Evolutionary conservation across 176 grass and related monocot genomes (phyloP).

Genomic region (Eleusine indica): DNA sequence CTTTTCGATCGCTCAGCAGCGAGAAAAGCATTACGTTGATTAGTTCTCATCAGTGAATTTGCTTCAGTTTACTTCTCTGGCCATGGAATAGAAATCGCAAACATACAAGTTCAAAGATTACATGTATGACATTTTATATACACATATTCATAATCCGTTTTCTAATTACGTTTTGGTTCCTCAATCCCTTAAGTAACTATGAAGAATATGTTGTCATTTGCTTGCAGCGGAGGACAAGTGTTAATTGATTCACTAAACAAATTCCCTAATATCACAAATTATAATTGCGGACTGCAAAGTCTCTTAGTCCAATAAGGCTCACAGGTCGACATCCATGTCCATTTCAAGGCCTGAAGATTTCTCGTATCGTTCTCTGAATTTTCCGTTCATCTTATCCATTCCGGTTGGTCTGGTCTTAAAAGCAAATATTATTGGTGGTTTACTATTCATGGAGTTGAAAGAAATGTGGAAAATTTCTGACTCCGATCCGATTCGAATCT

Average conservation of each 20-base stretch:
- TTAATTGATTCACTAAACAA: background rate
- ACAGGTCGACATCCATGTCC: background rate
- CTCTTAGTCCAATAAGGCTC: background rate
- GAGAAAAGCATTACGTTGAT: background rate
- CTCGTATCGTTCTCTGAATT: background rate
- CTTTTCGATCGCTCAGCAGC: no score
- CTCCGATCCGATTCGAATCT: no score
- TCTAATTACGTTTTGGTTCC: background rate
- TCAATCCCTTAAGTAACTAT: conserved; percentile 20
- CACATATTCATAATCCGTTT: background rate
- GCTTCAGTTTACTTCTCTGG: background rate
- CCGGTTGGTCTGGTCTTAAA: background rate
- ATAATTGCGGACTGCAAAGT: background rate
- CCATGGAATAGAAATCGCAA: background rate
- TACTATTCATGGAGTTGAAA: no score
- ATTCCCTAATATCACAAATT: background rate
- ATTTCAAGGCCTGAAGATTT: background rate
- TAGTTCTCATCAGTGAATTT: background rate
- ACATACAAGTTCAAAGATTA: background rate
- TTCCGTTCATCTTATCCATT: background rate
- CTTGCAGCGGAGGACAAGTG: conserved; percentile 27
- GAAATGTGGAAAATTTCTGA: no score
- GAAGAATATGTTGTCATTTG: conserved; percentile 19
- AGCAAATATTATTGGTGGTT: no score
- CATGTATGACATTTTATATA: background rate